Base-by-base conservation (phyloP, 2,329 filamentous ascomycete genomes). In the Phialemonium atrogriseum region DNA sequence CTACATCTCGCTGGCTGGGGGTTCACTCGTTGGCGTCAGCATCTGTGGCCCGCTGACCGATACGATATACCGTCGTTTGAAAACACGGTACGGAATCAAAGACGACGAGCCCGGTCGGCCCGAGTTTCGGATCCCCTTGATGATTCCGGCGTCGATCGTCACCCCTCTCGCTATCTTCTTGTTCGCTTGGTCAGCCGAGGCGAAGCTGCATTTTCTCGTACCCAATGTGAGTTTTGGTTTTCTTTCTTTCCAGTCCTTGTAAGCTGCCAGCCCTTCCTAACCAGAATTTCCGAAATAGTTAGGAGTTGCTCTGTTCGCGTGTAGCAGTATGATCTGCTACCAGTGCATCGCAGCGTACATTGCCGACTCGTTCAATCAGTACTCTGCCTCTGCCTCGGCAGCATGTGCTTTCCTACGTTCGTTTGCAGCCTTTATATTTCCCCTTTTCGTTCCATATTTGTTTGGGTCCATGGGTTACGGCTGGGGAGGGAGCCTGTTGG, bases 141-240 rank as follows among this genome's bases (percentile, higher is more conserved):
- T 78, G 62, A 60, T 73, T 15, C 58, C 70, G 3, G 70, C 66
- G 2, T 57, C 60, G 0, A 39, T 71, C n/a, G 56, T 71, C 31
- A 56, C 73, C 1, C 67, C 70, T 0, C 44, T 60, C 10, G 62
- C 65, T 3, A 55, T 75, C 1, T 62, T 73, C 38, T 58, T 65
- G 47, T 75, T 73, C 45, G 70, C 69, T 25, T 75, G 70, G 70
- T 56, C 60, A 1, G 68, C 67, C 0, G 55, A 72, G 27, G 56
- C 60, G 24, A 47, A 59, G 5, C 51, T 59, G 3, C 64, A 70
- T 42, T 75, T 68, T 62, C 65, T 75, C 22, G 56, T 71, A 7
- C 70, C 71, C 2, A 41, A 43, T 19, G 38, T 44, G 18, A 32
- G 37, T 34, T 49, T 54, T 10, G n/a, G n/a, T n/a, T n/a, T n/a